Percentiles rank a stretch among this genome's conserved stretches.
Conservation (phyloP, 2,329 filamentous ascomycete genomes). For the Xylariaceae sp. region DNA sequence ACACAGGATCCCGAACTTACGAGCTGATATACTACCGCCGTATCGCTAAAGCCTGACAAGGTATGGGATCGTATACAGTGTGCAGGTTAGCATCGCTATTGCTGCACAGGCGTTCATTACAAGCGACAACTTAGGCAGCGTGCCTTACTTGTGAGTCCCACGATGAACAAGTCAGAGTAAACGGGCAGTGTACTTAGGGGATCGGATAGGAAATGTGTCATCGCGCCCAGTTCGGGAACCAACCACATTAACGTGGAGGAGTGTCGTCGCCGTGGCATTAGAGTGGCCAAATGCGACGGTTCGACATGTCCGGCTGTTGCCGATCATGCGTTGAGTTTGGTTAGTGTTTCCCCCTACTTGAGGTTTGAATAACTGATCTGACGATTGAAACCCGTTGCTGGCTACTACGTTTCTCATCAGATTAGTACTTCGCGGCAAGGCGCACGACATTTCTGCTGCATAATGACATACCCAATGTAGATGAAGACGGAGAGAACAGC, state of each 20-base stretch:
- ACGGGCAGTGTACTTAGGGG: not conserved
- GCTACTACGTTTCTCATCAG: not conserved
- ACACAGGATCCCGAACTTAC: conserved; percentile 15
- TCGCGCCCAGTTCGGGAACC: conserved; percentile 17
- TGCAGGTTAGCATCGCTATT: conserved; percentile 21
- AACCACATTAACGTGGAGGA: conserved; percentile 22
- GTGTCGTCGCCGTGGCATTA: conserved; percentile 19
- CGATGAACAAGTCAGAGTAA: not conserved
- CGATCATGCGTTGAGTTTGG: conserved; percentile 22
- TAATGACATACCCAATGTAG: conserved; percentile 13
- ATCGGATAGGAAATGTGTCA: conserved; percentile 19
- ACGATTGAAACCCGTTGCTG: not conserved
- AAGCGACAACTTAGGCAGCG: conserved; percentile 19
- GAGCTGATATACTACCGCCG: conserved; percentile 20
- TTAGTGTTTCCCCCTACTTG: not conserved
- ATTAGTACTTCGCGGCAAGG: conserved; percentile 22
- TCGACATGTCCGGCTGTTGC: conserved; percentile 18
- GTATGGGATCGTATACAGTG: conserved; percentile 19
- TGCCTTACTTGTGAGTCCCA: conserved; percentile 18
- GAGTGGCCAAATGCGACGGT: conserved; percentile 16
- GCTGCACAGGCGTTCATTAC: conserved; percentile 14
- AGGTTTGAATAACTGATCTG: not conserved
- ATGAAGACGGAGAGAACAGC: conserved; percentile 11
- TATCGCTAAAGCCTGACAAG: conserved; percentile 8
- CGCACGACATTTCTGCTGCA: conserved; percentile 22